Conservation (phyloP, 148 eudicot genomes). For the Nyssa sinensis region DNA sequence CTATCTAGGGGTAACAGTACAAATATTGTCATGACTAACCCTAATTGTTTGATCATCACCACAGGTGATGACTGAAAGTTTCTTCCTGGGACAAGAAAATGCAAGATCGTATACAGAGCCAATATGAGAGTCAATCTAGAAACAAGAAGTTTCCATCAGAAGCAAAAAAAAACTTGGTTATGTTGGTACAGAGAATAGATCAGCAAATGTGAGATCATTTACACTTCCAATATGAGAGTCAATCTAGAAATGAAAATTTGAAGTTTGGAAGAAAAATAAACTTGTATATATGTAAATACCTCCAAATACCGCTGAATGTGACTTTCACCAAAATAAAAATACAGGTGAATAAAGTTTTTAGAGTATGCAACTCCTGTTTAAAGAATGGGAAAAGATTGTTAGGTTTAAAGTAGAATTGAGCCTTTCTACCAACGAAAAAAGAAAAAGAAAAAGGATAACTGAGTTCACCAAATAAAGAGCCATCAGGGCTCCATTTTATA, state of each 20-base stretch:
- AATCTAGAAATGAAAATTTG: too few relatives aligned
- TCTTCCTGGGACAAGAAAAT: slow-evolving; percentile 72
- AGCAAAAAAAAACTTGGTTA: too few relatives aligned
- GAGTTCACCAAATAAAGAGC: slow-evolving; percentile 74
- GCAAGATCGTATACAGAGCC: slow-evolving; percentile 93
- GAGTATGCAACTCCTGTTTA: slow-evolving; percentile 86
- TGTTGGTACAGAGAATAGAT: too few relatives aligned
- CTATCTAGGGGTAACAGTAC: too few relatives aligned
- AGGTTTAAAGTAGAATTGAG: too few relatives aligned
- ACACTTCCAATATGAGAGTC: too few relatives aligned
- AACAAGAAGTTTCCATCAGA: too few relatives aligned
- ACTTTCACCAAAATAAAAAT: slow-evolving; percentile 59
- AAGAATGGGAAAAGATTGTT: too few relatives aligned
- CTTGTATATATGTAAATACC: too few relatives aligned
- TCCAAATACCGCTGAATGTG: slow-evolving; percentile 70
- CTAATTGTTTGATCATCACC: slow-evolving; percentile 91
- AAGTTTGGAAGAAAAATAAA: not conserved
- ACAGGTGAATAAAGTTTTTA: slow-evolving; percentile 72
- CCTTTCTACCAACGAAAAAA: too few relatives aligned
- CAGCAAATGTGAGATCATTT: too few relatives aligned
- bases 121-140: slow-evolving; percentile 85
- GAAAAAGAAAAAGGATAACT: too few relatives aligned
- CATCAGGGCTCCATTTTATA: slow-evolving; percentile 94
- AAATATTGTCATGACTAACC: slow-evolving; percentile 37
- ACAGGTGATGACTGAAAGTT: slow-evolving; percentile 80